phyloP scores from a whole-genome alignment of 352 stramenopile genomes.

The Globisporangium emineosum region DNA sequence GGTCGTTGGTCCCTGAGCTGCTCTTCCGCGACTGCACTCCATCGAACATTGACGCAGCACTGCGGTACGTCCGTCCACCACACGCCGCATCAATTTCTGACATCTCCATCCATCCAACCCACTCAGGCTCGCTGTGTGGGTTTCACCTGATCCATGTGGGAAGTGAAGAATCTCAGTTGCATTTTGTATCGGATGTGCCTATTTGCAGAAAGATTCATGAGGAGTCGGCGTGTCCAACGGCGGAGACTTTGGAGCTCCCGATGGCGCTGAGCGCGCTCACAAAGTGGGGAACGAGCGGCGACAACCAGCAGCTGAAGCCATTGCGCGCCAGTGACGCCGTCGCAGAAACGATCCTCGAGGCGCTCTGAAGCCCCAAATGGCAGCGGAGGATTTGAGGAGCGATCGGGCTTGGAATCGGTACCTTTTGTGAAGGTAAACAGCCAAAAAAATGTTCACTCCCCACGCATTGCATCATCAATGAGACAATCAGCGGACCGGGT shows the following conservation, averaged over 20 bases:
- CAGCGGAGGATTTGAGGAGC: not conserved
- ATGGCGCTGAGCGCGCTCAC: slow-evolving; percentile 35
- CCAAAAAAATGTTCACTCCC: not conserved
- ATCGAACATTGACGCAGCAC: slow-evolving; percentile 33
- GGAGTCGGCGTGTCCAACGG: slow-evolving; percentile 4
- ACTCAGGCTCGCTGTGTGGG: no score
- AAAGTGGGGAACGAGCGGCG: slow-evolving; percentile 18
- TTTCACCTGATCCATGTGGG: not conserved
- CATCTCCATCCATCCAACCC: not conserved
- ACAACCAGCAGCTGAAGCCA: slow-evolving; percentile 5
- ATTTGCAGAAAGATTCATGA: slow-evolving; percentile 18
- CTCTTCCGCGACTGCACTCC: slow-evolving; percentile 59
- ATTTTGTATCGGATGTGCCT: not conserved
- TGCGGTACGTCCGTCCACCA: slow-evolving; percentile 11
- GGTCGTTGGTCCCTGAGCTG: slow-evolving; percentile 54
- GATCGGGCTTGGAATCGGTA: not conserved
- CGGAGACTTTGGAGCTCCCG: not conserved
- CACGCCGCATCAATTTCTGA: not conserved
- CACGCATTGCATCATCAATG: not conserved
- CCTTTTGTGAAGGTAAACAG: not conserved
- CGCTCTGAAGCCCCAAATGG: slow-evolving; percentile 2
- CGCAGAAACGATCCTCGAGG: slow-evolving; percentile 20
- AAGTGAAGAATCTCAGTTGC: not conserved
- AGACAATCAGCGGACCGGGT: not conserved
- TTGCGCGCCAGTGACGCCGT: slow-evolving; percentile 44